phyloP scores from a whole-genome alignment of 169 alveolate species.

The Plasmodium vivax region DNA sequence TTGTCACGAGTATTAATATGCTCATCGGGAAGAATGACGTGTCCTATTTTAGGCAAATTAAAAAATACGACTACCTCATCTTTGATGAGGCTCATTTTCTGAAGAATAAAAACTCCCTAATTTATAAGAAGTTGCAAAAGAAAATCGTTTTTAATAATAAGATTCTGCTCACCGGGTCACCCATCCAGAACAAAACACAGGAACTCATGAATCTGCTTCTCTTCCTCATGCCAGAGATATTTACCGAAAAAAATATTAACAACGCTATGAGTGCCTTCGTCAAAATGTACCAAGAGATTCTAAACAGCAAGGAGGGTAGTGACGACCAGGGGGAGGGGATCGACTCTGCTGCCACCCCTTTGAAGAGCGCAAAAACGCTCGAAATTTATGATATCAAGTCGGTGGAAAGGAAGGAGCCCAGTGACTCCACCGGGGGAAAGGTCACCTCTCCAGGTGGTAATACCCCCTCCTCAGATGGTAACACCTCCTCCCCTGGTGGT shows the following conservation, averaged over 20 bases:
- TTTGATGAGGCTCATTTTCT: slow-evolving; percentile 95
- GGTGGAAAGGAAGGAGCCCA: not conserved
- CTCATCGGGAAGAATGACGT: slow-evolving; percentile 58
- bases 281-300: slow-evolving; percentile 47
- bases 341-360: not conserved
- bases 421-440: not conserved
- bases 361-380: not conserved
- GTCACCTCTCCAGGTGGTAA: too few species aligned
- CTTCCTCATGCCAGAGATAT: slow-evolving; percentile 92
- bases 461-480: too few species aligned
- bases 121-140: slow-evolving; percentile 88
- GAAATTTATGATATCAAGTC: slow-evolving; percentile 17
- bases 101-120: slow-evolving; percentile 90
- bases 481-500: too few species aligned
- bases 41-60: slow-evolving; percentile 52
- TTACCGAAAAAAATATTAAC: slow-evolving; percentile 82
- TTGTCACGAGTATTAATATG: slow-evolving; percentile 58
- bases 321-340: not conserved
- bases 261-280: slow-evolving; percentile 84
- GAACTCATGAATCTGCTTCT: slow-evolving; percentile 91
- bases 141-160: slow-evolving; percentile 86
- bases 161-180: slow-evolving; percentile 93
- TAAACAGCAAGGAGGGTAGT: slow-evolving; percentile 13
- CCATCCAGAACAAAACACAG: slow-evolving; percentile 89
- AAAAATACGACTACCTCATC: slow-evolving; percentile 87